Evolutionary conservation across 148 eudicot species (phyloP).

Genomic region (Vaccinium darrowii): DNA sequence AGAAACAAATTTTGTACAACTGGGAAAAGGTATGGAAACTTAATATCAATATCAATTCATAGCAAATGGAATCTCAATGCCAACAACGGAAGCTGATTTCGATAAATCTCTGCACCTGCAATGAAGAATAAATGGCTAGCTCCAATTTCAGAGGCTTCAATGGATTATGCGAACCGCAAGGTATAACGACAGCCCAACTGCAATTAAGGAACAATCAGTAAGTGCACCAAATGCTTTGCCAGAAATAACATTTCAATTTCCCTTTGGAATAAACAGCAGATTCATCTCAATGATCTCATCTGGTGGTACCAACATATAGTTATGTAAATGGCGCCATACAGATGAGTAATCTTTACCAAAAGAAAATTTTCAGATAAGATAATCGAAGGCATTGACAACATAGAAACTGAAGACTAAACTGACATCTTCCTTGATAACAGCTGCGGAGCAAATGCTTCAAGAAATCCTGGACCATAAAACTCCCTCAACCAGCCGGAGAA

Average conservation of each 20-base stretch:
- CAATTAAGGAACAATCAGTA: conserved; percentile 17
- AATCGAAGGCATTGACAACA: conserved; percentile 11
- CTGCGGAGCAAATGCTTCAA: conserved; percentile 48
- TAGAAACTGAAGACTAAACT: conserved; percentile 21
- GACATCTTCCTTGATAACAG: conserved; percentile 51
- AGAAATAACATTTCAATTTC: not conserved
- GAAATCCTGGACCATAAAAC: conserved; percentile 44
- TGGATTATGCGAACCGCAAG: conserved; percentile 36
- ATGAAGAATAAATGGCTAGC: conserved; percentile 41
- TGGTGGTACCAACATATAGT: not conserved
- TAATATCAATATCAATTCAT: not conserved
- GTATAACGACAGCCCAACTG: conserved; percentile 61
- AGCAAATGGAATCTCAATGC: not conserved
- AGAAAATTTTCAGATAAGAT: not conserved
- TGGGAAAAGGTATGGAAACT: not conserved
- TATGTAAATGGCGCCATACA: not conserved
- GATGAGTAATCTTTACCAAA: not conserved
- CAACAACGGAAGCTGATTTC: not conserved
- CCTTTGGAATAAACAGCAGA: not conserved
- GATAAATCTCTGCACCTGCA: conserved; percentile 32
- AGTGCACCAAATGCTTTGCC: not conserved
- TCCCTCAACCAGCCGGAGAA: conserved; percentile 54
- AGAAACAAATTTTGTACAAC: not conserved
- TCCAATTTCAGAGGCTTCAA: conserved; percentile 38
- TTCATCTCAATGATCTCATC: not conserved